phyloP scores from a whole-genome alignment of 2,329 filamentous ascomycete genomes.

The Arthrocladium fulminans region DNA sequence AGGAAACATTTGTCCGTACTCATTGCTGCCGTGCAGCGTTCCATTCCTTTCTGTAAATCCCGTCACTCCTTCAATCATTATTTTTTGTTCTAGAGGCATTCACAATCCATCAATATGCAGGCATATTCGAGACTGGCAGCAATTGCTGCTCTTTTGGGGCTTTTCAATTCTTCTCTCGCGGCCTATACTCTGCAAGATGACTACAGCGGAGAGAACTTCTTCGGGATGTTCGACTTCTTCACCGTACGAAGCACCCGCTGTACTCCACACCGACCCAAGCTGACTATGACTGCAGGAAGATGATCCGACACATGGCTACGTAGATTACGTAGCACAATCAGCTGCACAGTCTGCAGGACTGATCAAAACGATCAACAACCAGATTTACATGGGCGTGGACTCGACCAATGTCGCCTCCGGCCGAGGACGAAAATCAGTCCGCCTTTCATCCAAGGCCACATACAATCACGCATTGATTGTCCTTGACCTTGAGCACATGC shows the following conservation, averaged over 20 bases:
- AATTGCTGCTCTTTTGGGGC: neutral
- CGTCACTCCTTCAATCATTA: constrained; percentile 1
- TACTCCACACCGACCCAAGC: neutral
- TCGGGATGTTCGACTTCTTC: constrained; percentile 46
- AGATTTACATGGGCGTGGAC: constrained; percentile 49
- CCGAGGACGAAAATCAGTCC: constrained; percentile 59
- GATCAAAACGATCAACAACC: constrained; percentile 21
- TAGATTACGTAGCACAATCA: constrained; percentile 39
- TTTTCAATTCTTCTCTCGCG: constrained; percentile 2
- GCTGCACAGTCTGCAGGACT: constrained; percentile 30
- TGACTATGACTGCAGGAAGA: constrained; percentile 28
- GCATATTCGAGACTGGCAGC: neutral
- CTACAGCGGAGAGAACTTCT: constrained; percentile 41
- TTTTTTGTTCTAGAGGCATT: neutral
- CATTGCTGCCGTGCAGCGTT: constrained; percentile 6
- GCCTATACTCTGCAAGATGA: constrained; percentile 39
- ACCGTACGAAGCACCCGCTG: constrained; percentile 30
- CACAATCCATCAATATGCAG: neutral
- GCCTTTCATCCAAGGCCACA: constrained; percentile 56
- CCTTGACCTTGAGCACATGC: constrained; percentile 65
- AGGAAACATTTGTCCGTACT: neutral
- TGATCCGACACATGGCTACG: constrained; percentile 44
- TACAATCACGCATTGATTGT: constrained; percentile 63
- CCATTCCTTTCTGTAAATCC: constrained; percentile 5
- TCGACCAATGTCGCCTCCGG: constrained; percentile 46